Evolutionary conservation across 2,329 filamentous ascomycete species (phyloP).

Genomic region (Ophiostoma ulmi): DNA sequence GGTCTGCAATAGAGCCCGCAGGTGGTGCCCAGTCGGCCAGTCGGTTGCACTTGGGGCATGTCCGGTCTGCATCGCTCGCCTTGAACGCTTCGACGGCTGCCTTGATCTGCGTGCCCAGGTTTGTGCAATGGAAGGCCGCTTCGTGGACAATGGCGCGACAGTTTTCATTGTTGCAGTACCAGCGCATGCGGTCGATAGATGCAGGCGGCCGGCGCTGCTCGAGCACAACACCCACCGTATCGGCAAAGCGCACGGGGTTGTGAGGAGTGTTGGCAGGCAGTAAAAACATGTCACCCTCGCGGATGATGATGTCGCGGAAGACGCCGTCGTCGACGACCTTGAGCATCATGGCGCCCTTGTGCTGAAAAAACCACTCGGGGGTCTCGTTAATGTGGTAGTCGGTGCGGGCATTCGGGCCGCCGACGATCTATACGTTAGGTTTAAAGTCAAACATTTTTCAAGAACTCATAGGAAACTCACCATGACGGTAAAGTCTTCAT

Average conservation of each 20-base stretch:
- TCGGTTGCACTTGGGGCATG: constrained; percentile 69
- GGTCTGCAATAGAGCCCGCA: constrained; percentile 54
- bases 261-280: constrained; percentile 93
- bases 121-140: constrained; percentile 78
- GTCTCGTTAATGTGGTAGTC: constrained; percentile 99
- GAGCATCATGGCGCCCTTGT: constrained; percentile 87
- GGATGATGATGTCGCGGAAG: constrained; percentile 83
- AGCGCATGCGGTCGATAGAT: constrained; percentile 71
- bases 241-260: constrained; percentile 85
- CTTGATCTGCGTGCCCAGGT: constrained; percentile 93
- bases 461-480: constrained; percentile 35
- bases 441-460: background rate
- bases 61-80: constrained; percentile 60
- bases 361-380: constrained; percentile 97
- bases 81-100: constrained; percentile 79
- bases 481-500: constrained; percentile 78
- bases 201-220: constrained; percentile 72
- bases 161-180: constrained; percentile 59
- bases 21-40: constrained; percentile 56
- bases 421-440: constrained; percentile 49
- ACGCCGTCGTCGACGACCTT: constrained; percentile 71
- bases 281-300: constrained; percentile 89
- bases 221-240: constrained; percentile 90
- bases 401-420: constrained; percentile 89
- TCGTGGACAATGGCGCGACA: constrained; percentile 77